Evolutionary conservation across 768 basidiomycete species (phyloP).

Genomic region (Agaricus bisporus): DNA sequence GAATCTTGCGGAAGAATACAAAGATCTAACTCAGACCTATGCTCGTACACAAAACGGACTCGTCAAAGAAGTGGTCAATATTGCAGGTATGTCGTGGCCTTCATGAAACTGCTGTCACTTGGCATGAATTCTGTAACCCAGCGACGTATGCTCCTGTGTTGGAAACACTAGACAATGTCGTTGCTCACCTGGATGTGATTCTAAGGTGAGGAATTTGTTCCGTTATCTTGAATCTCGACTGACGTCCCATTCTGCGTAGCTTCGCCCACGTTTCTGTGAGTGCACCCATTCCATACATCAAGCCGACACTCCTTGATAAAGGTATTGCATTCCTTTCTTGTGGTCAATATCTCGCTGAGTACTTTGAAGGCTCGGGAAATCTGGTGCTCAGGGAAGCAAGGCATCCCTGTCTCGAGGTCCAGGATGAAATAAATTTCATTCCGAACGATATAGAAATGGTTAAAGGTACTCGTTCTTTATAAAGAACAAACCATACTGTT

Average conservation of each 20-base stretch:
- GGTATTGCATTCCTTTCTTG: constrained; percentile 35
- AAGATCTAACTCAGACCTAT: constrained; percentile 64
- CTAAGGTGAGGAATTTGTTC: constrained; percentile 51
- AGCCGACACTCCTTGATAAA: constrained; percentile 73
- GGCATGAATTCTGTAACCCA: constrained; percentile 22
- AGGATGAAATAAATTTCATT: constrained; percentile 93
- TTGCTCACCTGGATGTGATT: constrained; percentile 91
- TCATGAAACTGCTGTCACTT: neutral
- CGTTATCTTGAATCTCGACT: neutral
- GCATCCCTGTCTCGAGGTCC: constrained; percentile 95
- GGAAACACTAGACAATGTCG: constrained; percentile 72
- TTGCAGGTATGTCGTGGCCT: constrained; percentile 62
- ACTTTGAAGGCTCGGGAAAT: constrained; percentile 64
- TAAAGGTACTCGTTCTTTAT: constrained; percentile 43
- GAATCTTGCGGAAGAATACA: constrained; percentile 63
- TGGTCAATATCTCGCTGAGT: neutral
- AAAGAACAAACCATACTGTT: neutral
- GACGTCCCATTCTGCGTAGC: constrained; percentile 30
- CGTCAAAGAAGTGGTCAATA: constrained; percentile 89
- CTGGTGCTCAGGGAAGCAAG: constrained; percentile 80
- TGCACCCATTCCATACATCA: constrained; percentile 84
- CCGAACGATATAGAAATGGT: constrained; percentile 94
- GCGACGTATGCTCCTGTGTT: constrained; percentile 90
- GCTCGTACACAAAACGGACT: constrained; percentile 69
- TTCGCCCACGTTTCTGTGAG: constrained; percentile 89